Percentiles rank a stretch among this genome's conserved stretches.
phyloP scores from a whole-genome alignment of 129 eudicot species.

The Lactuca saligna region DNA sequence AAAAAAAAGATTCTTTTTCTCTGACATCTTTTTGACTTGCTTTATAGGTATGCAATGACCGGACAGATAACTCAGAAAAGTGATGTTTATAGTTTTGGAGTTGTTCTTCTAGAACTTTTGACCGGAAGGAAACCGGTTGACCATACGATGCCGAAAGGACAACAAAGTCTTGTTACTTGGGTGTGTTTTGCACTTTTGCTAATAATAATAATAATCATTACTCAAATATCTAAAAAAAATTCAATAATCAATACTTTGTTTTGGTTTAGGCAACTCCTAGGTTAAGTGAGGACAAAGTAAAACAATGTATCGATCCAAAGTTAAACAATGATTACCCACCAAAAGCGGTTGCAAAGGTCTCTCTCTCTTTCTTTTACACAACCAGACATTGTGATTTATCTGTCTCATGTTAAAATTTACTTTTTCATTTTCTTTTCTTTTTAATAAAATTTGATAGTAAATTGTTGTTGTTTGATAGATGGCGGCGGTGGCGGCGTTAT shows the following conservation, averaged over 20 bases:
- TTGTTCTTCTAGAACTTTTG: constrained; percentile 73
- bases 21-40: constrained; percentile 1
- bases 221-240: constrained; percentile 1
- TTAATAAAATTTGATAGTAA: background rate
- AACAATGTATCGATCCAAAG: constrained; percentile 96
- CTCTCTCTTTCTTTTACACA: background rate
- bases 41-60: constrained; percentile 71
- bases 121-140: constrained; percentile 91
- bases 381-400: too few relatives aligned
- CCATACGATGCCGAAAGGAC: constrained; percentile 93
- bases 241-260: constrained; percentile 1
- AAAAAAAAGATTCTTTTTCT: background rate
- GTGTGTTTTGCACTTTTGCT: constrained; percentile 40
- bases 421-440: background rate
- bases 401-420: background rate
- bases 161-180: constrained; percentile 94
- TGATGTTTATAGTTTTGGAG: constrained; percentile 87
- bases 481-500: constrained; percentile 98
- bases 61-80: constrained; percentile 83
- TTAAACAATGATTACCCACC: constrained; percentile 80
- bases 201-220: background rate
- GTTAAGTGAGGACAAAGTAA: constrained; percentile 96
- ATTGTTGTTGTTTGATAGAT: constrained; percentile 44
- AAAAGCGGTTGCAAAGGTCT: constrained; percentile 92
- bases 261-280: constrained; percentile 87